Evolutionary conservation across 495 filamentous ascomycete species (phyloP).

Genomic region (Tuber indicum): DNA sequence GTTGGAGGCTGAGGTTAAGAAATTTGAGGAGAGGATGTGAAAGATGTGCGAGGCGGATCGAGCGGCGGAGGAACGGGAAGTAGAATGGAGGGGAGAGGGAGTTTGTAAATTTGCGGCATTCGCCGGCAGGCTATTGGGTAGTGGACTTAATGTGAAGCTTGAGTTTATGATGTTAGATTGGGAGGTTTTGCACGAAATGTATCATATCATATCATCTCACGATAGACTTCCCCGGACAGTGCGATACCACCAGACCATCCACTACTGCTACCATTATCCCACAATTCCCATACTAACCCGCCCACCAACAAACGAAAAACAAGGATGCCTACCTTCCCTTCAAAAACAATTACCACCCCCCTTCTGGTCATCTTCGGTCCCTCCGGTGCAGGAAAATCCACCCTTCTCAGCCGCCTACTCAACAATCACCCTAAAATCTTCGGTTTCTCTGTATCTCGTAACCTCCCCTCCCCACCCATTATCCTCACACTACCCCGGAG

Average conservation of each 20-base stretch:
- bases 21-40: slow-evolving; percentile 44
- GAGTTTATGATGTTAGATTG: background rate
- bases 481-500: background rate
- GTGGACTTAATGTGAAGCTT: background rate
- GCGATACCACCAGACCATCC: background rate
- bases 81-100: background rate
- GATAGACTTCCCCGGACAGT: background rate
- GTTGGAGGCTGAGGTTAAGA: slow-evolving; percentile 65
- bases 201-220: background rate
- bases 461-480: slow-evolving; percentile 7
- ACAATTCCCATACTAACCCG: background rate
- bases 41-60: background rate
- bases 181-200: background rate
- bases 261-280: background rate
- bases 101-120: background rate
- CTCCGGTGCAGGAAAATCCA: slow-evolving; percentile 78
- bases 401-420: slow-evolving; percentile 68
- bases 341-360: slow-evolving; percentile 32
- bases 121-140: background rate
- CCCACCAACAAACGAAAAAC: background rate
- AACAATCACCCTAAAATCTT: slow-evolving; percentile 64
- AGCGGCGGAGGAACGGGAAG: background rate
- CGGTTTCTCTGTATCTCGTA: slow-evolving; percentile 66
- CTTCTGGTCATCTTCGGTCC: slow-evolving; percentile 87
- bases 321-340: background rate